A percentile compares a stretch with the other conserved stretches of the same genome.
Conservation (phyloP, 192 early-diverging fungal species). For the Paraglomus occultum region DNA sequence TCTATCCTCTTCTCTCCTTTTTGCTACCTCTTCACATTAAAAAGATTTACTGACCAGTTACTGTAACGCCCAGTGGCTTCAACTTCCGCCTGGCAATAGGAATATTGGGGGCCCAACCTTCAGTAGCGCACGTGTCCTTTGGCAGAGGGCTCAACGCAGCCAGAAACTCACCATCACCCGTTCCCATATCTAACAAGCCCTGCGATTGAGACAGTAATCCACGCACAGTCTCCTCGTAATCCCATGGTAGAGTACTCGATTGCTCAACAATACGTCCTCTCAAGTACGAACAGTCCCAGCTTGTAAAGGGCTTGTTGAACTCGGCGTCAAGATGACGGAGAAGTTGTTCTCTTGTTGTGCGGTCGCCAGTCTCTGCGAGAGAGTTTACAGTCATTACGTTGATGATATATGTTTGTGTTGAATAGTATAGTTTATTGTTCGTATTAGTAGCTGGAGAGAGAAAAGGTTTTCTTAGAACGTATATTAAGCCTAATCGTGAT, state of each 20-base stretch:
- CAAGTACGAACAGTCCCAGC: slow-evolving; percentile 37
- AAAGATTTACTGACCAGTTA: slow-evolving; percentile 20
- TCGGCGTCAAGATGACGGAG: slow-evolving; percentile 13
- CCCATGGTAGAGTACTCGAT: slow-evolving; percentile 17
- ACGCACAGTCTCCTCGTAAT: slow-evolving; percentile 31
- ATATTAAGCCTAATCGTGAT: too few species aligned
- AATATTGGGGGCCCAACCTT: slow-evolving; percentile 36
- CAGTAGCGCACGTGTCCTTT: slow-evolving; percentile 29
- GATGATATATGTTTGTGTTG: too few species aligned
- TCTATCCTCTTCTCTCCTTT: too few species aligned
- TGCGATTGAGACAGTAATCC: slow-evolving; percentile 19
- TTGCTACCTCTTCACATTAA: too few species aligned
- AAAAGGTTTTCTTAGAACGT: too few species aligned
- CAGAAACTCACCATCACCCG: slow-evolving; percentile 36
- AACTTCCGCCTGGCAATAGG: slow-evolving; percentile 28
- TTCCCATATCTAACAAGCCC: slow-evolving; percentile 30
- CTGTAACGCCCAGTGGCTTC: slow-evolving; percentile 29
- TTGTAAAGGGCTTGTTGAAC: slow-evolving; percentile 23
- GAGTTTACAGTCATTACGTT: too few species aligned
- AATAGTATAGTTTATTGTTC: too few species aligned
- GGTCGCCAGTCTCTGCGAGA: too few species aligned
- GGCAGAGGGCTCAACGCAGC: slow-evolving; percentile 22
- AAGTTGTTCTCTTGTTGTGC: not conserved
- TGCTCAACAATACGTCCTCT: slow-evolving; percentile 31
- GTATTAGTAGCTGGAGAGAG: too few species aligned